Conservation (phyloP, 768 basidiomycete species). For the Russula compacta region DNA sequence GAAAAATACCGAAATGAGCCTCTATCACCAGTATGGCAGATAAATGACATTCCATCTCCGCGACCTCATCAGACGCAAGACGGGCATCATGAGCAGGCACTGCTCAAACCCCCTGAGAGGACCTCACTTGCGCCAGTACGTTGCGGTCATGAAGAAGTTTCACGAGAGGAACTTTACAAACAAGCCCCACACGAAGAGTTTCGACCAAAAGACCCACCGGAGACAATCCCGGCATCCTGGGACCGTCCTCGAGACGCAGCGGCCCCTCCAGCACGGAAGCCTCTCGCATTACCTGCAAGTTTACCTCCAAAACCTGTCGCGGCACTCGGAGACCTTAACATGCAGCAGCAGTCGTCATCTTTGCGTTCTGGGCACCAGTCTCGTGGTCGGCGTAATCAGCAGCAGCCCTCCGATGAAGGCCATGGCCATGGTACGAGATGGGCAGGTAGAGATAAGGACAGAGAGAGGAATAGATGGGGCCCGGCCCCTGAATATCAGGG, state of each 20-base stretch:
- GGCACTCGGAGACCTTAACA: constrained; percentile 7
- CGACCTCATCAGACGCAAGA: neutral
- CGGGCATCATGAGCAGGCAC: neutral
- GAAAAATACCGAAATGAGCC: neutral
- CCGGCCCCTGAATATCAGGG: neutral
- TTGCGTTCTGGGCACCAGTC: neutral
- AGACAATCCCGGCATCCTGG: constrained; percentile 9
- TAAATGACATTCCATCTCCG: neutral
- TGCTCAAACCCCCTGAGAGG: neutral
- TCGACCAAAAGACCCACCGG: neutral
- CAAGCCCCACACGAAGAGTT: neutral
- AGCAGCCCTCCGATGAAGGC: neutral
- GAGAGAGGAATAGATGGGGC: constrained; percentile 7
- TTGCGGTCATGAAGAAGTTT: constrained; percentile 1
- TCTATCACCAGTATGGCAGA: neutral
- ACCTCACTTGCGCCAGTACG: neutral
- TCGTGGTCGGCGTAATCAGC: constrained; percentile 6
- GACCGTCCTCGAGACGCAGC: constrained; percentile 9
- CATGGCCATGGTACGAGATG: neutral
- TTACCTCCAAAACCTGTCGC: constrained; percentile 14
- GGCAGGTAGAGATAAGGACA: constrained; percentile 2
- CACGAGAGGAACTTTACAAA: neutral
- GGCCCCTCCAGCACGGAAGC: neutral
- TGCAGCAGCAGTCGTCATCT: neutral
- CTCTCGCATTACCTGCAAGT: constrained; percentile 10